Evolutionary conservation across 1,284 basidiomycete species (phyloP).

Genomic region (Earliella scabrosa): DNA sequence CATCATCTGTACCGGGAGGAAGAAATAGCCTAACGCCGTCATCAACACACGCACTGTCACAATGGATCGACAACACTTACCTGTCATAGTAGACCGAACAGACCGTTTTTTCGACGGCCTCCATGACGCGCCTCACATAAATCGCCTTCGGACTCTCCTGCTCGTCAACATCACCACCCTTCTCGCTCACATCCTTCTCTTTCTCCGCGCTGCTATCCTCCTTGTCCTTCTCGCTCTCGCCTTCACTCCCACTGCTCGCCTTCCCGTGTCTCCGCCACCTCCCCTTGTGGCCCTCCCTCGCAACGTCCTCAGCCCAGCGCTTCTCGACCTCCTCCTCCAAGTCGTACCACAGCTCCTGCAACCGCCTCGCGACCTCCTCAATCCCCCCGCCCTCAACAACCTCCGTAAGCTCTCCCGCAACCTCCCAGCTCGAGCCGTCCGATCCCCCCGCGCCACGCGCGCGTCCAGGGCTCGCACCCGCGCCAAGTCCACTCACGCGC

Average conservation of each 20-base stretch:
- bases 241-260: slow-evolving; percentile 24
- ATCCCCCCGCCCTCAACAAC: slow-evolving; percentile 20
- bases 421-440: slow-evolving; percentile 38
- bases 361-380: slow-evolving; percentile 57
- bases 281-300: slow-evolving; percentile 21
- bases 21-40: slow-evolving; percentile 55
- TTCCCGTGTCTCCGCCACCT: slow-evolving; percentile 27
- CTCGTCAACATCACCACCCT: slow-evolving; percentile 22
- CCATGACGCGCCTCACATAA: slow-evolving; percentile 60
- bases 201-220: slow-evolving; percentile 27
- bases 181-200: slow-evolving; percentile 28
- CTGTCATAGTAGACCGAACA: slow-evolving; percentile 67
- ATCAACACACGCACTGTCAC: neutral
- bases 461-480: slow-evolving; percentile 44
- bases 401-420: slow-evolving; percentile 30
- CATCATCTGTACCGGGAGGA: slow-evolving; percentile 75
- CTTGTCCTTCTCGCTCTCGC: slow-evolving; percentile 29
- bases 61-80: slow-evolving; percentile 23
- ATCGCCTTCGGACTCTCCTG: slow-evolving; percentile 41
- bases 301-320: slow-evolving; percentile 29
- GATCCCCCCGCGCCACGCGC: slow-evolving; percentile 7
- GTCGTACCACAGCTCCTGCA: slow-evolving; percentile 78
- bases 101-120: slow-evolving; percentile 72
- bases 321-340: slow-evolving; percentile 56
- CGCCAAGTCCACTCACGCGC: slow-evolving; percentile 43